Base-by-base conservation (phyloP, 257 asterid genomes). In the Nicotiana tabacum region DNA sequence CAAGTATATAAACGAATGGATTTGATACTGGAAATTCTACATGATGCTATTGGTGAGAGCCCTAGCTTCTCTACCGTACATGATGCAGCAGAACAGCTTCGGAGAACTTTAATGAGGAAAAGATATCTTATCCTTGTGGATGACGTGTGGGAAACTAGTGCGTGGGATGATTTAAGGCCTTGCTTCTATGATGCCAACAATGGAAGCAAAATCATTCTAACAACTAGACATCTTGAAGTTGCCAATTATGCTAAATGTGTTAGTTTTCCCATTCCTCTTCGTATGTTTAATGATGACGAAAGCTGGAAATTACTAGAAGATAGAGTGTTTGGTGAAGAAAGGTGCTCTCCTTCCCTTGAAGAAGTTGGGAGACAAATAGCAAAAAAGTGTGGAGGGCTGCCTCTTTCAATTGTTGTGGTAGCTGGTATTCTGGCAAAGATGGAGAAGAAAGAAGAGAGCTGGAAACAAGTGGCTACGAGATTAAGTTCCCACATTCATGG, bases 381-480 rank as follows among this genome's bases (percentile, higher is more conserved):
- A 11, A 64, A 11, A 4, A 33, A 24, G 7, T 83, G 83, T 17
- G 72, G 80, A 55, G 78, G 83, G 3, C 37, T 77, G n/a, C 86
- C 86, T 65, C 80, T 82, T 43, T 24, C 79, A n/a, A 10, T 83
- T 32, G 80, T 58, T 35, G 1, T 66, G 7, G 58, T 66, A n/a
- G 64, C 86, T 10, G 78, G 70, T 53, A 17, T 83, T 6, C 83
- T 83, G 10, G 15, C 68, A 17, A 77, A 9, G 29, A 65, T 0
- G 27, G n/a, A 30, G 10, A 10, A 37, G n/a, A 4, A 2, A 1
- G 27, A 53, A 7, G 35, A 83, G 1, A 29, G 30, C 2, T 29
- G 30, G 30, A 29, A 29, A 29, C 30, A 29, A 29, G 30, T 29
- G 30, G 30, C 30, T 66, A 27, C n/a, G 24, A 66, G 7, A 3